These are phyloP conservation scores for Cytospora mali DNA, from an alignment of 2,329 filamentous ascomycete genomes.

Conservation along the genomic window DNA sequence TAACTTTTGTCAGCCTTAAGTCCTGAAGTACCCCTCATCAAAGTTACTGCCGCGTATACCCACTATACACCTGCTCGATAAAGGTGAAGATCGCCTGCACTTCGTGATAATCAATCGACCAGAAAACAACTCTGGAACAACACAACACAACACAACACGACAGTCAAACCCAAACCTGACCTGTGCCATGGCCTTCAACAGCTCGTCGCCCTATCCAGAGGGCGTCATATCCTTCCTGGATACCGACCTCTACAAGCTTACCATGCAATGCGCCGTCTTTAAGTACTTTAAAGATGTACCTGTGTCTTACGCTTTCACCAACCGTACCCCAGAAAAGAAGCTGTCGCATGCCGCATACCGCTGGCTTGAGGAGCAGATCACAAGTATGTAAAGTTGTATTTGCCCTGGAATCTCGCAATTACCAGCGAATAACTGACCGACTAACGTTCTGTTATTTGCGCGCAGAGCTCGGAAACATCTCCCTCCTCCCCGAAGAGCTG, in stretches of 20 bases:
- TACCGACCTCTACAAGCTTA: slow-evolving; percentile 90
- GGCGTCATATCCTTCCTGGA: slow-evolving; percentile 83
- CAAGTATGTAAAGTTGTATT: slow-evolving; percentile 57
- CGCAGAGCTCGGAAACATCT: slow-evolving; percentile 78
- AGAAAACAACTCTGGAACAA: background rate
- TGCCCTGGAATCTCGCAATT: too few species aligned
- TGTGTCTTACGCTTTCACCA: slow-evolving; percentile 93
- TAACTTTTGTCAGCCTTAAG: background rate
- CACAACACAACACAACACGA: background rate
- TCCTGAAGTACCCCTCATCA: background rate
- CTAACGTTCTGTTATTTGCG: background rate
- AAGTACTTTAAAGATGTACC: slow-evolving; percentile 84
- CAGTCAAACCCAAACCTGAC: background rate
- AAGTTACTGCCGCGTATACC: background rate
- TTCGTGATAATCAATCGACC: background rate
- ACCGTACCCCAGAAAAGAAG: slow-evolving; percentile 92
- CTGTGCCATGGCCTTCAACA: slow-evolving; percentile 65
- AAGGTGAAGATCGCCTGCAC: background rate
- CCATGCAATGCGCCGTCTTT: slow-evolving; percentile 96
- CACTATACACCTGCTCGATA: background rate
- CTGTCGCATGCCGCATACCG: slow-evolving; percentile 79
- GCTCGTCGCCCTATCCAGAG: slow-evolving; percentile 68
- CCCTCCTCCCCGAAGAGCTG: slow-evolving; percentile 77
- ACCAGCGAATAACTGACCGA: background rate
- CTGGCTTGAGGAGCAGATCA: slow-evolving; percentile 84